Evolutionary conservation across 352 stramenopile species (phyloP), one percentile per base, ranked within the genome.

Genomic region (Phytopythium ostracodes): DNA sequence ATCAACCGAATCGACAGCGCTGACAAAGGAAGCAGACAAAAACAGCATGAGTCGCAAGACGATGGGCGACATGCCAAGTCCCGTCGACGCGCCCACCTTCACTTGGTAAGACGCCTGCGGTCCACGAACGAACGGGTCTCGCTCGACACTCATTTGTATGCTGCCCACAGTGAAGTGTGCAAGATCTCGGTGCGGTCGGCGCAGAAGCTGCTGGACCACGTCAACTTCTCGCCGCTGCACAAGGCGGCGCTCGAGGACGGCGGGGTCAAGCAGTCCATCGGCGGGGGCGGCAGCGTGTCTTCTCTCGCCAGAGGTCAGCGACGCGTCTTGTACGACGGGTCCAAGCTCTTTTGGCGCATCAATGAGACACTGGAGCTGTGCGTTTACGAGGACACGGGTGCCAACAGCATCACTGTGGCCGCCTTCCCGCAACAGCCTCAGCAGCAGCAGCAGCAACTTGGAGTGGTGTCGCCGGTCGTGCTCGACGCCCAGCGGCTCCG

Each of bases 161-260:
- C 15, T 56, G n/a, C 12, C 5, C n/a, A 29, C 22, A 94, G 86
- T 56, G 86, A 95, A 65, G 86, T 95, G 58, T 95, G 87, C 72
- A 92, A 95, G 66, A 94, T 95, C 60, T 92, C 84, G 35, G 79
- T 95, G 59, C 84, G 87, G 20, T 95, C 87, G 12, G 87, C 87
- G 7, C 84, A 95, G 54, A 95, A 94, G 73, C 70, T 95, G 49
- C 77, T 94, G 31, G 87, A 95, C 60, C 87, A 95, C 63, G 87
- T 94, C 49, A 95, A 92, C 66, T 92, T 91, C 47, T 95, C 87
- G 38, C 87, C 87, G 31, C 71, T 95, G n/a, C 87, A 95, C 68
- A 88, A 92, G 65, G 84, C 81, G 3, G 86, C 84, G 6, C 71
- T 95, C 10, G 81, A 89, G 22, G 65, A 83, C 25, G 73, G 63